Percentiles rank a stretch among this genome's conserved stretches.
phyloP scores from a whole-genome alignment of 1,139 yeast genomes.

The Suhomyces wounanorum region DNA sequence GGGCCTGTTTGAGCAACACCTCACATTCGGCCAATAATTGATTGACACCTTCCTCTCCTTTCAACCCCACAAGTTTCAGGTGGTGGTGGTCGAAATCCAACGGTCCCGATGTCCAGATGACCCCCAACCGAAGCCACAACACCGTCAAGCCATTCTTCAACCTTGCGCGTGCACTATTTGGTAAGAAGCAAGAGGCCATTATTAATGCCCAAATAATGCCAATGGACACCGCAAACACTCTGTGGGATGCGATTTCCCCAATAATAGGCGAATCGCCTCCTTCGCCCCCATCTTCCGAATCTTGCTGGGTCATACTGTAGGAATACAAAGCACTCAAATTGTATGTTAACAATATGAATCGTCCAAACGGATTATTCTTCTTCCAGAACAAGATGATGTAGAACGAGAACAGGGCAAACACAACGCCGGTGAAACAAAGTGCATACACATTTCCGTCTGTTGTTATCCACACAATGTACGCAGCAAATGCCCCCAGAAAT shows the following conservation, averaged over 20 bases:
- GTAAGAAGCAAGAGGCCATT: slow-evolving; percentile 64
- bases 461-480: slow-evolving; percentile 58
- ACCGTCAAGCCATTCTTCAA: slow-evolving; percentile 65
- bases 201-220: slow-evolving; percentile 80
- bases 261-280: slow-evolving; percentile 72
- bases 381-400: slow-evolving; percentile 70
- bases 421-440: slow-evolving; percentile 58
- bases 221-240: slow-evolving; percentile 69
- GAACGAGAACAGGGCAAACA: slow-evolving; percentile 65
- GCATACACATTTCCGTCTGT: slow-evolving; percentile 60
- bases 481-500: slow-evolving; percentile 65
- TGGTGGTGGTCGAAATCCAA: slow-evolving; percentile 33
- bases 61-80: slow-evolving; percentile 46
- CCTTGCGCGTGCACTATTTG: slow-evolving; percentile 73
- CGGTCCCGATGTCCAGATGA: slow-evolving; percentile 75
- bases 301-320: slow-evolving; percentile 64
- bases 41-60: slow-evolving; percentile 56
- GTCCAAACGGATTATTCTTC: slow-evolving; percentile 61
- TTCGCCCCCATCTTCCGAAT: slow-evolving; percentile 65
- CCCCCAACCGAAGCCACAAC: slow-evolving; percentile 78
- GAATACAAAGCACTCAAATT: slow-evolving; percentile 79
- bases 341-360: slow-evolving; percentile 75
- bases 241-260: slow-evolving; percentile 76
- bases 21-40: slow-evolving; percentile 64
- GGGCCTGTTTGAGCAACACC: slow-evolving; percentile 66